These are phyloP conservation scores for Grammothele lineata DNA, from an alignment of 768 basidiomycete genomes.

Conservation along the genomic window DNA sequence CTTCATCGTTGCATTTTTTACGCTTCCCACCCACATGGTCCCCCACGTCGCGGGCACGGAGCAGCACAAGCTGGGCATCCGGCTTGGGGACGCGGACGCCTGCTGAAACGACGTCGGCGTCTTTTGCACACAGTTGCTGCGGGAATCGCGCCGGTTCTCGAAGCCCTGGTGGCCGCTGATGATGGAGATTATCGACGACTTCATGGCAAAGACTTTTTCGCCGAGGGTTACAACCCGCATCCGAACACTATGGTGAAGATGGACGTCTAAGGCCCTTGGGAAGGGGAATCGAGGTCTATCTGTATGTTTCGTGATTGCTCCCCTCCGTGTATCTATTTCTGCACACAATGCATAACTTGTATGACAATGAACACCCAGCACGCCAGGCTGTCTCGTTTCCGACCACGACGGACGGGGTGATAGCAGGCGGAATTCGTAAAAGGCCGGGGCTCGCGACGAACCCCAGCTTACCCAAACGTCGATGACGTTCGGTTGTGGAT, in stretches of 20 bases:
- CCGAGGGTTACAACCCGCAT: slow-evolving; percentile 85
- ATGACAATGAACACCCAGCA: no score
- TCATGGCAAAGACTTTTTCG: slow-evolving; percentile 74
- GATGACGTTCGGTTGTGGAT: no score
- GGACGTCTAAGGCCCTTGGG: slow-evolving; percentile 81
- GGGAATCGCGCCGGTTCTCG: slow-evolving; percentile 81
- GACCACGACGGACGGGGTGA: no score
- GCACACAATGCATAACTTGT: no score
- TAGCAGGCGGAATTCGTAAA: no score
- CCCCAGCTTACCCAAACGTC: no score
- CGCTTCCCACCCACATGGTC: slow-evolving; percentile 95
- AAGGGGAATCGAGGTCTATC: no score
- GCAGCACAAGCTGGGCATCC: slow-evolving; percentile 87
- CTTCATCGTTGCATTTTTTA: slow-evolving; percentile 99
- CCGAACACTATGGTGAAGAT: slow-evolving; percentile 92
- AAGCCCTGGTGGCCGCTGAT: slow-evolving; percentile 69
- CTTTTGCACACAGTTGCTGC: slow-evolving; percentile 71
- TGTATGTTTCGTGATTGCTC: neutral
- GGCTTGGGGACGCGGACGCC: slow-evolving; percentile 97
- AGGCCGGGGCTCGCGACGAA: no score
- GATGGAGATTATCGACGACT: slow-evolving; percentile 73
- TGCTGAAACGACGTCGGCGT: slow-evolving; percentile 90
- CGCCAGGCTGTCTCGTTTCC: no score
- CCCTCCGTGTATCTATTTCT: neutral
- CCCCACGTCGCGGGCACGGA: slow-evolving; percentile 87